Evolutionary conservation across 164 flowering plant species (phyloP), one percentile per base, ranked within the genome.

Genomic region (Magnolia sinica): DNA sequence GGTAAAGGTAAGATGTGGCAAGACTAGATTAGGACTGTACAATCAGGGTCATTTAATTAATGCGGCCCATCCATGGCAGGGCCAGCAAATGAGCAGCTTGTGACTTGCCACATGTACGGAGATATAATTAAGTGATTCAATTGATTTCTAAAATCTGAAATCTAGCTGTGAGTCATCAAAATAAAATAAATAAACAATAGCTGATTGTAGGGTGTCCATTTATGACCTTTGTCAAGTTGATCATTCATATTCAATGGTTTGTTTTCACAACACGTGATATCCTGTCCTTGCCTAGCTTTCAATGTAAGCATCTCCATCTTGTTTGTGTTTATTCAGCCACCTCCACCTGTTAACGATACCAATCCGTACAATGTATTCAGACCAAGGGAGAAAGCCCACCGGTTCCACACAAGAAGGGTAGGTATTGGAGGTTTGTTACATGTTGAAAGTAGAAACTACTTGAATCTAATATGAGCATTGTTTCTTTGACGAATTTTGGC

Each of bases 321-420:
- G 24, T 7, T n/a, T 61, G 31, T 73, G n/a, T 66, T 73, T 74
- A 19, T 82, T 76, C 92, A 96, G 98, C 99, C 99, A 58, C 98
- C 99, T 72, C 99, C 99, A 72, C 98, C 99, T 65, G 92, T 91
- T 76, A 94, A 90, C 87, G 99, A 96, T 78, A 94, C 97, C 78
- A 96, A 96, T 74, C 99, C 99, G 1, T 96, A 89, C 86, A 96
- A 96, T 89, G 99, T 96, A 20, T 96, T 96, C 82, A 86, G 99
- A 76, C 99, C 98, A 74, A 92, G 99, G 82, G 99, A 96, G 88
- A 96, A 94, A 85, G 96, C 94, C 69, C 98, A 96, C 82, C 89
- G 93, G 67, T 91, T 94, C 49, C 99, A 96, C 81, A 92, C 99
- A 68, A 88, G 99, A 86, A 91, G 98, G 89, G 99, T 96, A 87